Evolutionary conservation across 2,329 filamentous ascomycete genomes (phyloP), one percentile per base, ranked within the genome.

Genomic region (Cryphonectria japonica): DNA sequence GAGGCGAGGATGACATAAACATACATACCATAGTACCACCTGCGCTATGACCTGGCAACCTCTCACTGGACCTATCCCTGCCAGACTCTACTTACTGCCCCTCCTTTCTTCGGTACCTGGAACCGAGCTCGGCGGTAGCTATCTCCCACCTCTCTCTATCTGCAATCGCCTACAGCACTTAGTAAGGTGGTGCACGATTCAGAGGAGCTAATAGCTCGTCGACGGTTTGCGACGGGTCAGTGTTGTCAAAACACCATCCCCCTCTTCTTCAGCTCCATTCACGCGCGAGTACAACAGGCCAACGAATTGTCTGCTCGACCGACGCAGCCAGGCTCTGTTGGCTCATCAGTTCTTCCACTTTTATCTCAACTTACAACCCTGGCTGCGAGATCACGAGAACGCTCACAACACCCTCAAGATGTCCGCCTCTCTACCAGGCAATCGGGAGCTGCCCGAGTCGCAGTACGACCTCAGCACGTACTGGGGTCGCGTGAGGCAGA

Each of bases 391-490:
- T 32, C 3, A 34, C 22, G 29, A 50, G 19, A n/a, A 59, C 57
- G 50, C 61, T 43, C 3, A 37, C 61, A 67, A 14, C 60, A n/a
- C 13, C 43, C 22, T 59, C 67, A 79, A 71, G 68, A 92, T 92
- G 90, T 92, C 90, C 70, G 85, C 89, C 71, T 91, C 90, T 34
- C 81, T 92, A 43, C 89, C 89, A 65, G 90, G 90, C 72, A 83
- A 83, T 77, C 92, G 95, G 81, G 94, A 97, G 81, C 87, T 98
- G 75, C 96, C 96, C 73, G 89, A 91, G 70, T 99, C 96, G 69
- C 94, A 94, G 82, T 95, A 97, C 88, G 93, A 99, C 80, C 87
- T 99, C 78, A 89, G 83, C 79, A 98, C 95, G 63, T 99, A 99
- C 84, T 96, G 93, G 93, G 96, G 96, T 75, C 91, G 96, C 71